Conservation (phyloP, 1,139 yeast species). For the Lodderomyces parapsilosis region DNA sequence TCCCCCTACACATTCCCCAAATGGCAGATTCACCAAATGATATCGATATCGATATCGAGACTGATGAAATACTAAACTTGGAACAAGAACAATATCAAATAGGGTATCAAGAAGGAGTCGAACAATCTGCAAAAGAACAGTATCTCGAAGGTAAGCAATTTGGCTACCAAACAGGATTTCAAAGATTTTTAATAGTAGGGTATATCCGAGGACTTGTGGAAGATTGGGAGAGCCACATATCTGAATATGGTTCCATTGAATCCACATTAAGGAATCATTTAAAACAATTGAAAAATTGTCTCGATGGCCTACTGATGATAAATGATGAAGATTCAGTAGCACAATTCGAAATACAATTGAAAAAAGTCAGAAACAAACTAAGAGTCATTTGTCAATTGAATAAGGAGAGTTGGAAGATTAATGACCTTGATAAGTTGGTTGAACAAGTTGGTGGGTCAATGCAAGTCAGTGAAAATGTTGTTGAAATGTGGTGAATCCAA, state of each 20-base stretch:
- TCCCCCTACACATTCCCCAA: too few species aligned
- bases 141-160: constrained; percentile 69
- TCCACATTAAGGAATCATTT: neutral
- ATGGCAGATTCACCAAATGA: neutral
- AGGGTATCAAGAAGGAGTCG: constrained; percentile 61
- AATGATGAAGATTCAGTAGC: constrained; percentile 52
- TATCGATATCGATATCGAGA: constrained; percentile 20
- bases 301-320: constrained; percentile 23
- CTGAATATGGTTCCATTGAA: constrained; percentile 15
- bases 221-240: constrained; percentile 29
- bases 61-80: constrained; percentile 50
- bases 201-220: constrained; percentile 56
- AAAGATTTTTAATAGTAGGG: constrained; percentile 64
- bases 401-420: constrained; percentile 35
- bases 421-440: constrained; percentile 32
- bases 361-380: constrained; percentile 52
- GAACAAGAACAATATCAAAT: constrained; percentile 59
- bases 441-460: constrained; percentile 40
- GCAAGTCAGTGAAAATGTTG: constrained; percentile 39
- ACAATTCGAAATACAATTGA: constrained; percentile 41
- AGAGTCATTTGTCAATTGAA: constrained; percentile 41
- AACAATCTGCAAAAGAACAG: constrained; percentile 39
- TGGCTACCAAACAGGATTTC: constrained; percentile 80
- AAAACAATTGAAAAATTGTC: constrained; percentile 6
- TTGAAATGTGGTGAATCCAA: constrained; percentile 42